Conservation (phyloP, 371 early-diverging fungal species). For the Apophysomyces elegans region DNA sequence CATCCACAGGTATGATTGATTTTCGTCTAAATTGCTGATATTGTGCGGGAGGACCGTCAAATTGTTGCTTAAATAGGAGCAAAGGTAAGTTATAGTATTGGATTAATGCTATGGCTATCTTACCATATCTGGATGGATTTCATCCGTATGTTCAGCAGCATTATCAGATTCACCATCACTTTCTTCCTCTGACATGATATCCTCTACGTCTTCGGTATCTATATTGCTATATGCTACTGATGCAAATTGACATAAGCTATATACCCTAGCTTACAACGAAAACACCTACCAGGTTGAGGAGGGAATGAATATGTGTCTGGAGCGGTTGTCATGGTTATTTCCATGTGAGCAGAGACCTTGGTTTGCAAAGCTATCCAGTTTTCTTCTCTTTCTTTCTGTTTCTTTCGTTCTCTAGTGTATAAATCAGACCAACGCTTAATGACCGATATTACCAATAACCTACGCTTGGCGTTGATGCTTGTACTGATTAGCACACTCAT, state of each 20-base stretch:
- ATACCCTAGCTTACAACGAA: conserved; percentile 2
- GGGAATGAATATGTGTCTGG: conserved; percentile 31
- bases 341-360: conserved; percentile 51
- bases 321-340: conserved; percentile 25
- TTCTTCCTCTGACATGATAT: conserved; percentile 34
- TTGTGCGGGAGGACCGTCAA: conserved; percentile 62
- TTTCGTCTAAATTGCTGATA: conserved; percentile 86
- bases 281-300: conserved; percentile 29
- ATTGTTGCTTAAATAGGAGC: conserved; percentile 56
- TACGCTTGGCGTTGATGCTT: conserved; percentile 84
- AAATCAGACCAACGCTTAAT: not conserved
- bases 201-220: conserved; percentile 40
- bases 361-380: conserved; percentile 81
- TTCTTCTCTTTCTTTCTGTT: conserved; percentile 85
- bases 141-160: conserved; percentile 37
- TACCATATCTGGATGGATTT: conserved; percentile 56
- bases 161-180: conserved; percentile 25
- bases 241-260: not conserved
- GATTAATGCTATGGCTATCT: not conserved
- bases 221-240: conserved; percentile 9
- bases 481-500: conserved; percentile 87
- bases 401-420: conserved; percentile 76
- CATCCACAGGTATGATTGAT: conserved; percentile 91
- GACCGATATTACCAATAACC: conserved; percentile 24
- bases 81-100: not conserved